Evolutionary conservation across 768 basidiomycete genomes (phyloP).

Genomic region (Rhizopogon salebrosus): DNA sequence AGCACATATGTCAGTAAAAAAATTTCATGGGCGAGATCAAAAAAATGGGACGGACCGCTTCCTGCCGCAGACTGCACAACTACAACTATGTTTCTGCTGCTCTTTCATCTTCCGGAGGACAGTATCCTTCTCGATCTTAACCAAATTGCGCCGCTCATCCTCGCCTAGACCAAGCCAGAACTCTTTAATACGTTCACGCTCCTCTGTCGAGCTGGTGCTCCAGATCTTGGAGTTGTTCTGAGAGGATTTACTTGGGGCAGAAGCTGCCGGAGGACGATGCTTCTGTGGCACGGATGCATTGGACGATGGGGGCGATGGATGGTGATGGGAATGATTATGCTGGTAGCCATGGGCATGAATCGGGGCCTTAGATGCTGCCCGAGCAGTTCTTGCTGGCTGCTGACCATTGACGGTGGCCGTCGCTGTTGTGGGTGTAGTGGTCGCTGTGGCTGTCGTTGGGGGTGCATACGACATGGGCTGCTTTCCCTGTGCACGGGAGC

Average conservation of each 20-base stretch:
- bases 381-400: slow-evolving; percentile 34
- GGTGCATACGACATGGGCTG: slow-evolving; percentile 78
- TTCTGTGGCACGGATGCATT: slow-evolving; percentile 29
- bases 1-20: slow-evolving; percentile 18
- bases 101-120: slow-evolving; percentile 99
- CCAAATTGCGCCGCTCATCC: slow-evolving; percentile 84
- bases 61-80: slow-evolving; percentile 92
- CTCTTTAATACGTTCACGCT: slow-evolving; percentile 94
- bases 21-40: slow-evolving; percentile 14
- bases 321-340: slow-evolving; percentile 48
- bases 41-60: slow-evolving; percentile 71
- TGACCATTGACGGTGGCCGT: slow-evolving; percentile 24
- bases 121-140: slow-evolving; percentile 97
- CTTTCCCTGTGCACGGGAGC: slow-evolving; percentile 85
- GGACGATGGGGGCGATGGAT: slow-evolving; percentile 40
- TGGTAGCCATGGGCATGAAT: slow-evolving; percentile 43
- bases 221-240: slow-evolving; percentile 80
- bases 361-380: slow-evolving; percentile 56
- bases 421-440: slow-evolving; percentile 32
- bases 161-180: slow-evolving; percentile 96
- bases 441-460: slow-evolving; percentile 7
- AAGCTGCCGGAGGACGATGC: slow-evolving; percentile 22
- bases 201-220: slow-evolving; percentile 88
- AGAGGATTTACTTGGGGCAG: slow-evolving; percentile 20
- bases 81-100: slow-evolving; percentile 94